Base-by-base conservation (phyloP, 1,284 basidiomycete genomes). In the Puccinia polysora region DNA sequence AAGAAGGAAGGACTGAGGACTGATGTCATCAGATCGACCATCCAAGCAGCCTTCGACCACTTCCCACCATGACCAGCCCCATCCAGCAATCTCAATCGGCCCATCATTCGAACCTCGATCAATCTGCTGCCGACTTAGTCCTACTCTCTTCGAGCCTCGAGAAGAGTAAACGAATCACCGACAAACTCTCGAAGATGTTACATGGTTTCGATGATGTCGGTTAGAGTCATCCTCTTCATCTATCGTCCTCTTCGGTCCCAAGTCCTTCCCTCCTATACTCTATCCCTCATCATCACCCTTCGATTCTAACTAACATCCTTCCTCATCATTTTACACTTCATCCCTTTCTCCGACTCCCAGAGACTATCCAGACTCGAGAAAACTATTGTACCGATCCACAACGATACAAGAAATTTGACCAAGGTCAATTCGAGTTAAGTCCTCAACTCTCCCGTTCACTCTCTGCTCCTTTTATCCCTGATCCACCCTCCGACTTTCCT, bases 41-140 rank as follows among this genome's bases (percentile, higher is more conserved):
- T n/a, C n/a, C n/a, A n/a, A n/a, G n/a, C n/a, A n/a, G n/a, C n/a
- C n/a, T n/a, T n/a, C n/a, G n/a, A n/a, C n/a, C n/a, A n/a, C n/a
- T n/a, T n/a, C n/a, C n/a, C n/a, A n/a, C n/a, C n/a, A n/a, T n/a
- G n/a, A n/a, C n/a, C n/a, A n/a, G n/a, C n/a, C n/a, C n/a, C n/a
- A n/a, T n/a, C n/a, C n/a, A n/a, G n/a, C n/a, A n/a, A n/a, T n/a
- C n/a, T n/a, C n/a, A n/a, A 10, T 62, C 40, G 15, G 28, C 55
- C 14, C 34, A 47, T 43, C 43, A 56, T 32, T 50, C 56, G n/a
- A 71, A 36, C 36, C 59, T 71, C 50, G 69, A 71, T 38, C 58
- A 71, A 32, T 71, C 69, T 0, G 49, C 59, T 23, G 69, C 69
- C 32, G 69, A 71, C n/a, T 40, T 71, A n/a, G 47, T 71, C 30